Evolutionary conservation across 306 rosid species (phyloP).

Genomic region (Fragaria ananassa): DNA sequence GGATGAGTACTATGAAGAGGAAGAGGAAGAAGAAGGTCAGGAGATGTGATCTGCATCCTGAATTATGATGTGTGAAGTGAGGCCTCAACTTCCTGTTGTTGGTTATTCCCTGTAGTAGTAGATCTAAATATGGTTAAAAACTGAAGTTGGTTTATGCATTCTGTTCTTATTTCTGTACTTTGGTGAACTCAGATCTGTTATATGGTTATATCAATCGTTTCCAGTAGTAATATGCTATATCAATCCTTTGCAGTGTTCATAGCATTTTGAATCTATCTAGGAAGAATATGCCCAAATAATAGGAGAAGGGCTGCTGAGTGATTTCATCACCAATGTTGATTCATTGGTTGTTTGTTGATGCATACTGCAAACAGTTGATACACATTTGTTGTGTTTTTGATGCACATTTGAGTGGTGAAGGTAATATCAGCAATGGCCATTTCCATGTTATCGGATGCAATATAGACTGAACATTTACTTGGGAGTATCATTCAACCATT

Average conservation of each 20-base stretch:
- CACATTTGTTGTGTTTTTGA: neutral
- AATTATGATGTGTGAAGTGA: slow-evolving; percentile 9
- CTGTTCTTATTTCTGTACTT: slow-evolving; percentile 21
- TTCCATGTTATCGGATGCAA: too few species aligned
- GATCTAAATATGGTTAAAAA: slow-evolving; percentile 23
- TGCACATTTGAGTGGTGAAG: neutral
- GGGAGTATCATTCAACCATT: neutral
- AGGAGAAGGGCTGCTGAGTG: neutral
- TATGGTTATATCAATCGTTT: neutral
- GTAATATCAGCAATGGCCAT: too few species aligned
- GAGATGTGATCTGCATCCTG: slow-evolving; percentile 21
- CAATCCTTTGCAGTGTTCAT: neutral
- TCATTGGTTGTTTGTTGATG: neutral
- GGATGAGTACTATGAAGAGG: slow-evolving; percentile 61
- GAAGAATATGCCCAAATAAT: neutral
- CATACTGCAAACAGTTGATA: neutral
- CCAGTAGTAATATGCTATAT: neutral
- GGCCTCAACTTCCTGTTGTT: slow-evolving; percentile 67
- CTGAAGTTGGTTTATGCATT: slow-evolving; percentile 14
- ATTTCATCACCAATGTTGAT: too few species aligned
- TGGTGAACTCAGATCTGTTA: neutral
- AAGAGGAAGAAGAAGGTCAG: slow-evolving; percentile 44
- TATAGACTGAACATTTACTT: neutral
- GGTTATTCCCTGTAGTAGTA: slow-evolving; percentile 27
- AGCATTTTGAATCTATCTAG: neutral